Evolutionary conservation across 106 monocot genomes (phyloP).

Genomic region (Chionographis japonica): DNA sequence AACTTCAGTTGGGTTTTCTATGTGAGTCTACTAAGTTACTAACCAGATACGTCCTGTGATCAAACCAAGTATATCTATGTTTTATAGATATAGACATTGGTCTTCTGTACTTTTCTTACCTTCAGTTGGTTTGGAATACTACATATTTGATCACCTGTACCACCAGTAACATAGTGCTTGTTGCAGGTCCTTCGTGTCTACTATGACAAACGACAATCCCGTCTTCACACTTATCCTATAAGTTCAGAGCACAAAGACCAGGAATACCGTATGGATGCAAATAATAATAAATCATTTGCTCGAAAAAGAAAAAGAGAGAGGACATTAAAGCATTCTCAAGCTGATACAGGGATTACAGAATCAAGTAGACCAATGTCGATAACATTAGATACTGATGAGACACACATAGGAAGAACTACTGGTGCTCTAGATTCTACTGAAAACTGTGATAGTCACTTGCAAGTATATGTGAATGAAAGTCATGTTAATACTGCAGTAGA

Average conservation of each 20-base stretch:
- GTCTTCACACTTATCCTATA: conserved; percentile 6
- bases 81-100: too few species aligned
- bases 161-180: conserved; percentile 5
- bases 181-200: conserved; percentile 72
- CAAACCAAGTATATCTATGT: too few species aligned
- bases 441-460: conserved; percentile 11
- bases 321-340: conserved; percentile 4
- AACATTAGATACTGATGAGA: conserved; percentile 11
- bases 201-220: conserved; percentile 36
- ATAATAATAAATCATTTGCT: conserved; percentile 2
- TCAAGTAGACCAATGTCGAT: conserved; percentile 3
- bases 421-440: neutral
- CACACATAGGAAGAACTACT: conserved; percentile 1
- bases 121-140: too few species aligned
- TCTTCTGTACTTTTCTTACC: too few species aligned
- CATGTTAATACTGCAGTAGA: conserved; percentile 5
- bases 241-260: conserved; percentile 11
- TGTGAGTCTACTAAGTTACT: too few species aligned
- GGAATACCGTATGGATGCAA: conserved; percentile 1
- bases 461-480: conserved; percentile 3
- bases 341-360: conserved; percentile 6
- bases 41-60: too few species aligned
- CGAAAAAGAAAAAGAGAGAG: conserved; percentile 41
- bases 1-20: too few species aligned
- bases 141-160: too few species aligned